A percentile compares a stretch with the other conserved stretches of the same genome.
Evolutionary conservation across 2,329 filamentous ascomycete species (phyloP).

Genomic region (Phialophora expanda): DNA sequence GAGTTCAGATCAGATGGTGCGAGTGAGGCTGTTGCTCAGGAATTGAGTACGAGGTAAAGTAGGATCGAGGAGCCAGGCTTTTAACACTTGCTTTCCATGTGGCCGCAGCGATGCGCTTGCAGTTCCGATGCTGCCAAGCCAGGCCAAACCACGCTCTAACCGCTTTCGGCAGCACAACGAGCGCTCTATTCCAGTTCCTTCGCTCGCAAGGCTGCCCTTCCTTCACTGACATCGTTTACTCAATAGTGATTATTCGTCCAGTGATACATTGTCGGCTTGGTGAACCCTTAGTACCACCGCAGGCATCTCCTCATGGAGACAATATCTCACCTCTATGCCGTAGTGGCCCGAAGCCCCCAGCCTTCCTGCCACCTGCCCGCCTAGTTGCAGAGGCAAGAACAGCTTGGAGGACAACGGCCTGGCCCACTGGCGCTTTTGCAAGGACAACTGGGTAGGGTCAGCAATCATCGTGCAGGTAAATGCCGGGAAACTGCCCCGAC

Average conservation of each 20-base stretch:
- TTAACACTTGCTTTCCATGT: slow-evolving; percentile 4
- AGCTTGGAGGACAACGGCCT: slow-evolving; percentile 28
- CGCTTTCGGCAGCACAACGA: slow-evolving; percentile 12
- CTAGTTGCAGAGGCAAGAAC: slow-evolving; percentile 33
- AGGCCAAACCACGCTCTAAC: slow-evolving; percentile 13
- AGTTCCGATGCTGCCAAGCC: slow-evolving; percentile 24
- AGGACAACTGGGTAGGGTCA: slow-evolving; percentile 25
- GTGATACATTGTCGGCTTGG: neutral
- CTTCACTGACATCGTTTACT: neutral
- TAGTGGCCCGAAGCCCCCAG: neutral
- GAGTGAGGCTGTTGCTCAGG: slow-evolving; percentile 21
- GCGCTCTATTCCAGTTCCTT: slow-evolving; percentile 3
- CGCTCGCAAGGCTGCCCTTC: neutral
- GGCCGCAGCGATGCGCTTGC: slow-evolving; percentile 16
- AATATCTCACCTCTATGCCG: neutral
- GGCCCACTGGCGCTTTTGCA: slow-evolving; percentile 28
- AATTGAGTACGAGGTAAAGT: slow-evolving; percentile 5
- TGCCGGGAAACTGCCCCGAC: slow-evolving; percentile 3
- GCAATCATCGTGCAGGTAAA: neutral
- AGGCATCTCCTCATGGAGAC: neutral
- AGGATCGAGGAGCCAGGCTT: neutral
- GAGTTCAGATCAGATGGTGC: slow-evolving; percentile 1
- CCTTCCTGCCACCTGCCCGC: neutral
- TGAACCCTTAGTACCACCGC: neutral
- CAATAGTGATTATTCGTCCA: neutral